Evolutionary conservation across 2,329 filamentous ascomycete genomes (phyloP), one percentile per base, ranked within the genome.

Genomic region (Talaromyces sp.): DNA sequence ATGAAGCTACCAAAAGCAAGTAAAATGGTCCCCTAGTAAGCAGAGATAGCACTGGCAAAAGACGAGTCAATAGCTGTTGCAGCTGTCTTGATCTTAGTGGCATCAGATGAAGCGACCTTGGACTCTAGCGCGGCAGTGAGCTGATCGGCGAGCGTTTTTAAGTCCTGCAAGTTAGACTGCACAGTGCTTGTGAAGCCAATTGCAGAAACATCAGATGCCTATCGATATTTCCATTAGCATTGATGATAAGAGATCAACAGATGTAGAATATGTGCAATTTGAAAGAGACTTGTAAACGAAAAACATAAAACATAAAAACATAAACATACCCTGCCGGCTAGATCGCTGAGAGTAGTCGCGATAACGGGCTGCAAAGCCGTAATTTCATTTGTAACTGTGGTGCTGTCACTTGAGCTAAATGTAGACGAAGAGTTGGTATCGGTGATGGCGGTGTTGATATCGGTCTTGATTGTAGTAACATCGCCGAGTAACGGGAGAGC

Each of bases 401-500:
- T 32, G 41, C 58, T 60, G 41, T 60, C 58, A 10, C 52, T 54
- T n/a, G 43, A 52, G 29, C 9, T 43, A 46, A 60, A 57, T 24
- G 53, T 24, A 21, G 54, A 52, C 7, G 58, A 60, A 27, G 54
- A 24, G 31, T 60, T 52, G 3, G 58, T 60, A 43, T 60, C 58
- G 31, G 24, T 53, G 32, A 54, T 60, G 32, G 58, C 58, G 24
- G 58, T 60, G 51, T 60, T 51, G 46, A 60, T 60, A 7, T 56
- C 58, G 46, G 19, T 57, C 46, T 60, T 53, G 31, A 60, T 32
- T 10, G 43, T 57, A 12, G 32, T 7, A 32, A 60, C 58, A 57
- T 60, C 48, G 4, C 11, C 43, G 31, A 60, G 58, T 19, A 60
- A 43, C n/a, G 53, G 29, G 21, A 60, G 12, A 12, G 58, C 58